Evolutionary conservation across 306 rosid genomes (phyloP).

Genomic region (Cajanus cajan): DNA sequence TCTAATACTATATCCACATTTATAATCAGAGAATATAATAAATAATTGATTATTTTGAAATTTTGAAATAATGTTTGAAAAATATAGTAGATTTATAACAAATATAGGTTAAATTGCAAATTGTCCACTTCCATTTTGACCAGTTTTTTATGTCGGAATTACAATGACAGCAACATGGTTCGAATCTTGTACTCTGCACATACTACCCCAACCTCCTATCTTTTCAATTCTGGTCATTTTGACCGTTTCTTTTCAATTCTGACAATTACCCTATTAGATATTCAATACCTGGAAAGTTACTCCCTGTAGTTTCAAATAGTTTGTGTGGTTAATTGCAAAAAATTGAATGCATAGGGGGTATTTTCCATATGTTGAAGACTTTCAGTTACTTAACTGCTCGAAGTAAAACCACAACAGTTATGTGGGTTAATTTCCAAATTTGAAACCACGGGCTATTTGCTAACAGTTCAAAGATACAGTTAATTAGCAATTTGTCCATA

Average conservation of each 20-base stretch:
- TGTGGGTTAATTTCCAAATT: neutral
- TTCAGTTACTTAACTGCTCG: neutral
- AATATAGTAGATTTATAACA: neutral
- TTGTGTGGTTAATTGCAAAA: neutral
- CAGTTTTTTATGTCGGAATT: no score
- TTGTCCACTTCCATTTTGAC: neutral
- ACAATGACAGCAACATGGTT: no score
- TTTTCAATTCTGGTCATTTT: no score
- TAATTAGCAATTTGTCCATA: neutral
- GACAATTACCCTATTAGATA: neutral
- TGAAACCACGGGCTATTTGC: neutral
- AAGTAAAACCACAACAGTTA: neutral
- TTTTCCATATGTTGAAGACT: neutral
- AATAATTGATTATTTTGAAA: neutral
- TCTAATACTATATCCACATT: neutral
- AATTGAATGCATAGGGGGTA: neutral
- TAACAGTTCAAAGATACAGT: neutral
- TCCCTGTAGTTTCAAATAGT: neutral
- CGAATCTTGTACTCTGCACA: no score
- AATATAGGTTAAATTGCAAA: neutral
- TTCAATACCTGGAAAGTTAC: neutral
- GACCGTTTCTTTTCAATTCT: no score
- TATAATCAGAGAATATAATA: neutral
- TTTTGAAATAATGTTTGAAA: neutral
- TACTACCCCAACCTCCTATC: no score